Base-by-base conservation (phyloP, 1,284 basidiomycete genomes). In the Vanrija pseudolonga region DNA sequence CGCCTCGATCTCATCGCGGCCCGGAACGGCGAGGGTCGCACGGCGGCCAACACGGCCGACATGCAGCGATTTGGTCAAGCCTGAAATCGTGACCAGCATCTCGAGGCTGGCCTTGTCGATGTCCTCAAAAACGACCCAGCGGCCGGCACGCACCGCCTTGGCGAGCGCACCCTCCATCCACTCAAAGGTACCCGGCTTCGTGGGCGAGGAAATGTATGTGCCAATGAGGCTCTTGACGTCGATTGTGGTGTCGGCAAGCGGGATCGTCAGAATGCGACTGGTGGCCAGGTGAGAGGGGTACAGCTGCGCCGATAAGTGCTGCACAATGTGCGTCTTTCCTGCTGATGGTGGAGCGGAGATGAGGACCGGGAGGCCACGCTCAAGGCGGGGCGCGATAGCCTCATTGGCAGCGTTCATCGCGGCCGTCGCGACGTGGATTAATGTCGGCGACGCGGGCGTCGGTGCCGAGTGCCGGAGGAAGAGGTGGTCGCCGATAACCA, bases 151-250 rank as follows among this genome's bases (percentile, higher is more conserved):
- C 79, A 98, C 88, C 0, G 95, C 89, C 45, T 89, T 88, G 6
- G 95, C 86, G 44, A 99, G 80, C 0, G 94, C 88, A 12, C 96
- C 96, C 64, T 98, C 94, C 71, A 89, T 89, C 89, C 94, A 98
- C 67, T 95, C 90, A 65, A 98, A 99, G 0, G 86, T 86, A 11
- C 96, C 96, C 0, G 91, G 87, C 39, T 84, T 83, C 1, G 83
- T 86, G 0, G 88, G 81, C 0, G 94, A 97, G 1, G 95, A 96
- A 3, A 92, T 80, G 59, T 98, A 96, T 2, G 92, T 95, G 6
- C 96, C 96, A 32, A 99, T 82, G 1, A 99, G 82, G 1, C 92
- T 88, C 47, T 96, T 90, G 36, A 95, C 88, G 69, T 99, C 96
- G 51, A 99, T 83, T 2, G 90, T 96, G 0, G 91, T 93, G 65